A percentile compares a stretch with the other conserved stretches of the same genome.
Evolutionary conservation across 805 yeast species (phyloP).

Genomic region (Sugiyamaella marilandica): DNA sequence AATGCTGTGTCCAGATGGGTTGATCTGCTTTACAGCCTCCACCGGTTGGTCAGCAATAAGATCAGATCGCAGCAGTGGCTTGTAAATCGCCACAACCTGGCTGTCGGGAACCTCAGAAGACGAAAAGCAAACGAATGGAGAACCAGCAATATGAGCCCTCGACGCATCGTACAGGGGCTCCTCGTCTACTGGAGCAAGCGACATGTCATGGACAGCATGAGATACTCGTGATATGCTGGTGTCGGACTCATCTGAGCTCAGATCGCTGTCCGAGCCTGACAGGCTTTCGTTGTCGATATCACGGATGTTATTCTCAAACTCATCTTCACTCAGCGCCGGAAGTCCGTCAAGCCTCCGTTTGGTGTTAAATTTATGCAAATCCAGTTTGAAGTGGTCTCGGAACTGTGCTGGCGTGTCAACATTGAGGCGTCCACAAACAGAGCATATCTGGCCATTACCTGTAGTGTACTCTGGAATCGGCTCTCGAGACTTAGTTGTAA

Average conservation of each 20-base stretch:
- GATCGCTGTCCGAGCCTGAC: constrained; percentile 52
- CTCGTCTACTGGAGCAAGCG: constrained; percentile 6
- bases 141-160: constrained; percentile 37
- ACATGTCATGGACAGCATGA: not conserved
- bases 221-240: not conserved
- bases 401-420: constrained; percentile 2
- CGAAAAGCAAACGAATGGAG: constrained; percentile 61
- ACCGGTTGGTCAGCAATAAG: constrained; percentile 46
- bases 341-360: constrained; percentile 48
- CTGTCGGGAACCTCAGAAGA: constrained; percentile 42
- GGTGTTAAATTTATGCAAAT: constrained; percentile 54
- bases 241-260: not conserved
- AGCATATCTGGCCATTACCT: constrained; percentile 10
- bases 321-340: constrained; percentile 46
- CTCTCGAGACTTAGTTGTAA: not conserved
- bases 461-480: constrained; percentile 1
- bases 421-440: constrained; percentile 15
- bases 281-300: constrained; percentile 41
- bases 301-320: constrained; percentile 53
- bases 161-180: constrained; percentile 5
- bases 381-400: constrained; percentile 51
- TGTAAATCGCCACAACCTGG: constrained; percentile 63
- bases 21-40: constrained; percentile 41
- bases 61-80: constrained; percentile 47
- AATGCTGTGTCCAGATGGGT: constrained; percentile 49